Conservation (phyloP, 345 rosid species). For the Eucalyptus sp. region DNA sequence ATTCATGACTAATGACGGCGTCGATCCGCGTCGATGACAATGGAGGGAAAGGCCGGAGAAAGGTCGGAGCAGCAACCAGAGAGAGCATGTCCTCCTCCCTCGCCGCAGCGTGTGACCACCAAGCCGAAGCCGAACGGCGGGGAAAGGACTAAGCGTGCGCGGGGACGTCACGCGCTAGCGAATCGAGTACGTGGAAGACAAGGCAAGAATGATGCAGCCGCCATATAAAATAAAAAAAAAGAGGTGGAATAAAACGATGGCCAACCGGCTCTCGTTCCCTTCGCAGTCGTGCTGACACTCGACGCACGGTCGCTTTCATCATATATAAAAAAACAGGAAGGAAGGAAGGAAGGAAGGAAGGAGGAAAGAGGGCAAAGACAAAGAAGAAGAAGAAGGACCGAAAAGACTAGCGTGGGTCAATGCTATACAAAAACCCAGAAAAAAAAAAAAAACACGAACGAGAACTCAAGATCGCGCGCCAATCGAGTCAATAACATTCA, state of each 20-base stretch:
- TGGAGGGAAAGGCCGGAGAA: background rate
- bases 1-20: background rate
- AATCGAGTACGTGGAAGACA: background rate
- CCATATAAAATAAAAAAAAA: background rate
- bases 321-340: background rate
- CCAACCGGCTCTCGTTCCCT: background rate
- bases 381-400: background rate
- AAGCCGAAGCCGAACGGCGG: background rate
- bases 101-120: background rate
- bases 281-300: background rate
- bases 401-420: background rate
- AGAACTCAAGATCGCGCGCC: background rate
- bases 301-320: background rate
- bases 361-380: background rate
- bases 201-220: background rate
- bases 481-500: background rate
- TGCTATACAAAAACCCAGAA: background rate
- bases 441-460: background rate
- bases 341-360: no score
- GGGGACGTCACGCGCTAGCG: background rate
- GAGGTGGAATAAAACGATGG: background rate
- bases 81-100: background rate
- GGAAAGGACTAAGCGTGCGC: background rate
- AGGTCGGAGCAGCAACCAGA: background rate
- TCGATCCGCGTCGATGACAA: background rate